These are phyloP conservation scores for Rhodotorula mucilaginosa DNA, from an alignment of 1,284 basidiomycete species.

Conservation along the genomic window DNA sequence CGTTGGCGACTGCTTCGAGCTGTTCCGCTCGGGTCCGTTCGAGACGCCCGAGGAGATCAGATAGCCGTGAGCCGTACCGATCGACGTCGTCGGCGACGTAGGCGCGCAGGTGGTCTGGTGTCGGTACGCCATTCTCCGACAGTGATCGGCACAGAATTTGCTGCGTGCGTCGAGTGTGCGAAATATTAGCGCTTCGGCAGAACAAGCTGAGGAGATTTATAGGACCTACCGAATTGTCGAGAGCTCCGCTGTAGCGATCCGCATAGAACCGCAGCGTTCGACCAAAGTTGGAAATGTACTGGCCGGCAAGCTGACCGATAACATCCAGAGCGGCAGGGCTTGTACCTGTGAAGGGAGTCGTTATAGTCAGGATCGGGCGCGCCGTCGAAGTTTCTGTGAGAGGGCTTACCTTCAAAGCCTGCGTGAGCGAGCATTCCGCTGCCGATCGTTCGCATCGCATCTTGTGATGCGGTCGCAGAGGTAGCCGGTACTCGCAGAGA, in stretches of 20 bases:
- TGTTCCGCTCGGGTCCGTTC: conserved; percentile 75
- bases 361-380: background rate
- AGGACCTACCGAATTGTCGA: conserved; percentile 72
- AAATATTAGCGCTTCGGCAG: background rate
- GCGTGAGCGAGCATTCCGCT: conserved; percentile 68
- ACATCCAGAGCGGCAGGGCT: conserved; percentile 70
- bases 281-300: conserved; percentile 82
- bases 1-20: conserved; percentile 51
- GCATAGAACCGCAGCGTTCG: conserved; percentile 74
- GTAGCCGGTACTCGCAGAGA: conserved; percentile 4
- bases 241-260: conserved; percentile 73
- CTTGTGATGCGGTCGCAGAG: conserved; percentile 12
- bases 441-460: conserved; percentile 10
- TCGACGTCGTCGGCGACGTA: conserved; percentile 88
- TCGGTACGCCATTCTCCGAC: conserved; percentile 77
- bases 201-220: background rate
- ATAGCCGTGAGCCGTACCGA: conserved; percentile 70
- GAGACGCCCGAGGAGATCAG: conserved; percentile 81
- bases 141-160: conserved; percentile 89
- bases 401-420: conserved; percentile 76
- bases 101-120: conserved; percentile 71
- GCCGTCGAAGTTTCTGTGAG: background rate
- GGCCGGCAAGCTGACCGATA: conserved; percentile 71
- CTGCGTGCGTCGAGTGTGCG: conserved; percentile 54
- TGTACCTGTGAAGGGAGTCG: conserved; percentile 46